Evolutionary conservation across 2,329 filamentous ascomycete species (phyloP).

Genomic region (Fusarium euwallaceae): DNA sequence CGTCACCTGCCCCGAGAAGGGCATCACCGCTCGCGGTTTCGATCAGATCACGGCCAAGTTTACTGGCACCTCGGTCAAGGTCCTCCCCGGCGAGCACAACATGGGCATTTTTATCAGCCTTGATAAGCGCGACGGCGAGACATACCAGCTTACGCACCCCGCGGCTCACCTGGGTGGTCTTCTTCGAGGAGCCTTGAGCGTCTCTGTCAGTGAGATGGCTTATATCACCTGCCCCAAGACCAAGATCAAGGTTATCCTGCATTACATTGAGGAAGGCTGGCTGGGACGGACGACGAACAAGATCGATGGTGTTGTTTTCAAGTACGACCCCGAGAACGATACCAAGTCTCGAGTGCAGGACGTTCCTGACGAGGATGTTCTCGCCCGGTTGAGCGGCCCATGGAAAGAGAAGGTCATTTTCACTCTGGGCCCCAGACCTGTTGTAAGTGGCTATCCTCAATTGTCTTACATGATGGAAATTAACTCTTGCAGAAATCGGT

Average conservation of each 20-base stretch:
- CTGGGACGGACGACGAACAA: slow-evolving; percentile 91
- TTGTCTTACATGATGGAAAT: not conserved
- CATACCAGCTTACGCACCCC: slow-evolving; percentile 95
- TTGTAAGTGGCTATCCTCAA: slow-evolving; percentile 63
- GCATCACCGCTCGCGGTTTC: slow-evolving; percentile 88
- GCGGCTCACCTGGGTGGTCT: slow-evolving; percentile 93
- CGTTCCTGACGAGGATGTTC: slow-evolving; percentile 85
- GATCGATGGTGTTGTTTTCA: slow-evolving; percentile 91
- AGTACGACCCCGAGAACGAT: slow-evolving; percentile 89
- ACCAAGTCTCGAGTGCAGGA: slow-evolving; percentile 84
- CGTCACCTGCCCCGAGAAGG: slow-evolving; percentile 91
- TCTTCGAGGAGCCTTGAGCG: slow-evolving; percentile 85
- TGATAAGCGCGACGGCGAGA: slow-evolving; percentile 83
- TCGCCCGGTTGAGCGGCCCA: slow-evolving; percentile 84
- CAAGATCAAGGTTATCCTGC: slow-evolving; percentile 89
- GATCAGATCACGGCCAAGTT: slow-evolving; percentile 98
- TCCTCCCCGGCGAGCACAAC: slow-evolving; percentile 92
- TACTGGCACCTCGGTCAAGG: slow-evolving; percentile 93
- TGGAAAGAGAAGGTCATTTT: slow-evolving; percentile 83
- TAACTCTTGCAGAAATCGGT: slow-evolving; percentile 53
- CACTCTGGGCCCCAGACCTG: slow-evolving; percentile 69
- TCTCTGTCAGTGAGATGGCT: slow-evolving; percentile 90
- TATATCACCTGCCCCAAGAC: slow-evolving; percentile 93
- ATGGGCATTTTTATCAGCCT: slow-evolving; percentile 94
- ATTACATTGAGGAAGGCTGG: slow-evolving; percentile 97